Evolutionary conservation across 2,329 filamentous ascomycete species (phyloP), one percentile per base, ranked within the genome.

Genomic region (Penicillium sp.): DNA sequence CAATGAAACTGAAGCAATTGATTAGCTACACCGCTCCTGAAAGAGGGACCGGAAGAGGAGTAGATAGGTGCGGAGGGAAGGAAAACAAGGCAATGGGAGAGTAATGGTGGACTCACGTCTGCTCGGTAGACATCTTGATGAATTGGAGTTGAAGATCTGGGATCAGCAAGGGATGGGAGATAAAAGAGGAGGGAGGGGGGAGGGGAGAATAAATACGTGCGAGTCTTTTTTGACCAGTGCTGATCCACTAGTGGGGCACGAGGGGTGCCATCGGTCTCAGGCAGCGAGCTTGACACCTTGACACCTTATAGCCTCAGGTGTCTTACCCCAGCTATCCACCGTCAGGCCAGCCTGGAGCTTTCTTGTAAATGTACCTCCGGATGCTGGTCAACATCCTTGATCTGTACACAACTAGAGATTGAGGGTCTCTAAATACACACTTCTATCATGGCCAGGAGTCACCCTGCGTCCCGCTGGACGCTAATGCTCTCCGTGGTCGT

Each of bases 1-100:
- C 94, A 85, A 97, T 97, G 89, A 97, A 97, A 83, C 93, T 97
- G 72, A 66, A 57, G 53, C 57, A 66, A 54, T 57, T 55, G 46
- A 53, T 76, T 65, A 74, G 69, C 63, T 65, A 65, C 47, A 59
- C 49, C 54, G 51, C 56, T 38, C 55, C 38, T 26, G 36, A 21
- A 56, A 51, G 58, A 59, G 58, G 60, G 62, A 56, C 53, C 53
- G 45, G 38, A 39, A 23, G 49, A 46, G 45, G n/a, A 38, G 46
- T 39, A 51, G 48, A 36, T 23, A 26, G 21, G 42, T 42, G 42
- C 43, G 36, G 24, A 38, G 16, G 23, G 18, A 45, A 42, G 42
- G 13, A 28, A 52, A 29, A 52, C 50, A 42, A 45, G 29, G 55
- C 34, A 56, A 42, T 56, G 42, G 54, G n/a, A 24, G 38, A 15